These are phyloP conservation scores for Odontarrhena argentea DNA, from an alignment of 345 rosid species.

Conservation along the genomic window DNA sequence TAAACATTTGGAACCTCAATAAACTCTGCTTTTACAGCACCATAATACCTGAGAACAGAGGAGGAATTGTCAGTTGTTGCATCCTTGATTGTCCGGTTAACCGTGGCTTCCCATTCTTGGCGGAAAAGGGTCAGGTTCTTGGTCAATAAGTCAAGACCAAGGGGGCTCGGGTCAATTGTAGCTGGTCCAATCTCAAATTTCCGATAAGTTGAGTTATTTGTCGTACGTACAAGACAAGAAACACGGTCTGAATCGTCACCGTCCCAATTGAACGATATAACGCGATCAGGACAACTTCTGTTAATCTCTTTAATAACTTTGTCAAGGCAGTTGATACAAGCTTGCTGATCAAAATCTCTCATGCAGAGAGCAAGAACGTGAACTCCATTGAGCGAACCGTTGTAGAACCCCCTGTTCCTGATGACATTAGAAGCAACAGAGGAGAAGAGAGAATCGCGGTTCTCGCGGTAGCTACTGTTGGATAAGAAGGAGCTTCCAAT, in stretches of 20 bases:
- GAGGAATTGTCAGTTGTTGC: slow-evolving; percentile 16
- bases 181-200: slow-evolving; percentile 23
- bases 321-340: slow-evolving; percentile 41
- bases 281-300: slow-evolving; percentile 37
- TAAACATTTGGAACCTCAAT: slow-evolving; percentile 14
- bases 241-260: slow-evolving; percentile 3
- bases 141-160: not conserved
- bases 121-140: slow-evolving; percentile 36
- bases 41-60: slow-evolving; percentile 41
- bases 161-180: not conserved
- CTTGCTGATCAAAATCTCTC: slow-evolving; percentile 34
- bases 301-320: not conserved
- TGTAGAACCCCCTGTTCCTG: slow-evolving; percentile 36
- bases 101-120: slow-evolving; percentile 35
- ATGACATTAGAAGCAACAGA: slow-evolving; percentile 39
- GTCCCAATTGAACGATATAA: slow-evolving; percentile 35
- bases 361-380: slow-evolving; percentile 44
- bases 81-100: slow-evolving; percentile 8
- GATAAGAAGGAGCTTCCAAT: slow-evolving; percentile 34
- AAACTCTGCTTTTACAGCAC: slow-evolving; percentile 26
- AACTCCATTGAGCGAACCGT: slow-evolving; percentile 36
- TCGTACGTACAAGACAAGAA: slow-evolving; percentile 43
- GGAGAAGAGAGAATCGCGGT: slow-evolving; percentile 42
- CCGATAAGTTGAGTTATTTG: slow-evolving; percentile 31
- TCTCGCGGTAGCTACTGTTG: slow-evolving; percentile 28